Evolutionary conservation across 345 rosid genomes (phyloP), one percentile per base, ranked within the genome.

Genomic region (Gossypium australe): DNA sequence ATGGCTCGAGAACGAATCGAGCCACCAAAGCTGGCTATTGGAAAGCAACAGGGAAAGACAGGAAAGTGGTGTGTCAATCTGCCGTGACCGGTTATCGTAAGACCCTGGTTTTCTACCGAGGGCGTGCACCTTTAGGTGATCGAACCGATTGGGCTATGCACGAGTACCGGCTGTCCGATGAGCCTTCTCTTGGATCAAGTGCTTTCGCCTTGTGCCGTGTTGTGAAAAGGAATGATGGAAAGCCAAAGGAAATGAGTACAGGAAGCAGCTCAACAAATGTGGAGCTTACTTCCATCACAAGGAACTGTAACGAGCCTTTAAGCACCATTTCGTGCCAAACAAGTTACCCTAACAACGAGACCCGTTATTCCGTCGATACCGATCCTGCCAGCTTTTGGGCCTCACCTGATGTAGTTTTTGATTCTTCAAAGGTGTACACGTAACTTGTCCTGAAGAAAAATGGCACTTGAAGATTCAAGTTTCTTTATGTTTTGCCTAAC

Each of bases 1-100:
- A 92, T 75, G 97, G 94, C 22, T 89, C 88, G 3, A 78, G 94
- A 78, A 86, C 97, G 27, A 94, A 94, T 56, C 41, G 41, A 34
- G 41, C 41, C 41, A 34, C 41, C 41, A 34, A 34, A 34, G 41
- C 41, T 34, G 41, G 98, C 45, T 91, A 94, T 72, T 94, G 95
- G 98, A 91, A 94, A 80, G 98, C 98, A 45, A 91, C 96, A 0
- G 97, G 98, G 2, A 94, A 92, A 85, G 94, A 90, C 85, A 68
- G 90, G 64, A 85, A 88, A 85, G 80, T 92, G 12, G 83, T 76
- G 18, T 90, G 93, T 64, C 89, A 85, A 49, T 80, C 94, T 43
- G n/a, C 81, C 2, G 73, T 82, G 57, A 80, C 77, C 1, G 94
- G 91, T 24, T 89, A 76, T 45, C 83, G 93, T 1, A 94, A 94